Base-by-base conservation (phyloP, 2,329 filamentous ascomycete genomes). In the Ceratocystis huliohia region DNA sequence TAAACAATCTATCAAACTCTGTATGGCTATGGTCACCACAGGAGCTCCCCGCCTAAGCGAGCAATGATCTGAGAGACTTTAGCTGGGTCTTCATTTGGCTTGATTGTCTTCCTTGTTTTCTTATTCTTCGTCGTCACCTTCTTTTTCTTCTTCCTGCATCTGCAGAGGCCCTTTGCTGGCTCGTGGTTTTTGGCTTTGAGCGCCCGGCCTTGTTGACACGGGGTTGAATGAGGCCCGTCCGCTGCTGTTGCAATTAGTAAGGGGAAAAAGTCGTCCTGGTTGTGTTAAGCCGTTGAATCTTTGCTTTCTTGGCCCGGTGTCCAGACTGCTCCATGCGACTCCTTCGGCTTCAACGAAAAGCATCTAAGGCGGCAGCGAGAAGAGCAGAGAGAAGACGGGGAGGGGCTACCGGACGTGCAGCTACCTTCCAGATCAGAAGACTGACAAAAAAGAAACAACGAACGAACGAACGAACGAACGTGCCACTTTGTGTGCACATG, bases 281-380 rank as follows among this genome's bases (percentile, higher is more conserved):
- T 59, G 28, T 15, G 30, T 3, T 59, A n/a, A n/a, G 25, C 15
- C 28, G 30, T n/a, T 59, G 13, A 2, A 33, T 37, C 10, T 28
- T 56, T 56, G 50, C 6, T 17, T 25, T 3, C 13, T 56, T 1
- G 13, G 7, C 33, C n/a, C 8, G 5, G 30, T 20, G 48, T n/a
- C 15, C 15, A 37, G 7, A 8, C 8, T n/a, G 56, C 17, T 15
- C 30, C 22, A 15, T 30, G 56, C 56, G 30, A 30, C 56, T 59
- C 56, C 56, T 59, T 37, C 56, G 56, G 56, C 56, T 59, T 59
- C 56, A 59, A 59, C 56, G 56, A 59, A 13, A 13, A 53, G 8
- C n/a, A 53, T 37, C 33, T 10, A 37, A 41, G 10, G 37, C 4
- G 37, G 37, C 37, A 41, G 37, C 37, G 37, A 41, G 10, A 13